Evolutionary conservation across 2,329 filamentous ascomycete genomes (phyloP).

Genomic region (Dothistroma pini): DNA sequence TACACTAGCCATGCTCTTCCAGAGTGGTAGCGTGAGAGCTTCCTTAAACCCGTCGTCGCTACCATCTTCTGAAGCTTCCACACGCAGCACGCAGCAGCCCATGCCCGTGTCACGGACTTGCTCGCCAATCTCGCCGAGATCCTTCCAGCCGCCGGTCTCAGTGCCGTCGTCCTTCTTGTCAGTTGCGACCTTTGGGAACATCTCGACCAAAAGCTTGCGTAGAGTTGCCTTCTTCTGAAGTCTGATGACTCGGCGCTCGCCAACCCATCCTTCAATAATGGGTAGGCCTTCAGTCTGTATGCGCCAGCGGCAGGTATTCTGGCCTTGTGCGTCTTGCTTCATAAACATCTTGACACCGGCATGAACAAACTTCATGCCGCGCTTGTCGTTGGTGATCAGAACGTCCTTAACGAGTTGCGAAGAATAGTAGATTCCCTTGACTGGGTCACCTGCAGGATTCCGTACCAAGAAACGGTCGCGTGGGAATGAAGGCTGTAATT

Average conservation of each 20-base stretch:
- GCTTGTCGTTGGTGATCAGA: constrained; percentile 79
- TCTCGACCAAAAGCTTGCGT: constrained; percentile 79
- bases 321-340: constrained; percentile 87
- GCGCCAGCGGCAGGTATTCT: constrained; percentile 85
- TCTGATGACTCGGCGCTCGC: constrained; percentile 68
- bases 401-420: constrained; percentile 81
- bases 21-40: constrained; percentile 83
- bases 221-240: constrained; percentile 77
- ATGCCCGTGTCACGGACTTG: constrained; percentile 73
- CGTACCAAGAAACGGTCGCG: constrained; percentile 92
- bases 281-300: constrained; percentile 93
- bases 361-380: constrained; percentile 92
- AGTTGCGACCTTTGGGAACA: constrained; percentile 80
- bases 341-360: constrained; percentile 99
- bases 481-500: constrained; percentile 78
- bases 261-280: constrained; percentile 87
- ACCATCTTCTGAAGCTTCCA: constrained; percentile 45
- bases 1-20: constrained; percentile 86
- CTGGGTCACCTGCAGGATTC: constrained; percentile 81
- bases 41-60: constrained; percentile 59
- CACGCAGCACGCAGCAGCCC: constrained; percentile 85
- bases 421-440: constrained; percentile 97
- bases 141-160: constrained; percentile 65
- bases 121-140: constrained; percentile 83
- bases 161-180: constrained; percentile 26